A percentile compares a stretch with the other conserved stretches of the same genome.
These are phyloP conservation scores for Prunus davidiana DNA, from an alignment of 306 rosid genomes.

Conservation along the genomic window DNA sequence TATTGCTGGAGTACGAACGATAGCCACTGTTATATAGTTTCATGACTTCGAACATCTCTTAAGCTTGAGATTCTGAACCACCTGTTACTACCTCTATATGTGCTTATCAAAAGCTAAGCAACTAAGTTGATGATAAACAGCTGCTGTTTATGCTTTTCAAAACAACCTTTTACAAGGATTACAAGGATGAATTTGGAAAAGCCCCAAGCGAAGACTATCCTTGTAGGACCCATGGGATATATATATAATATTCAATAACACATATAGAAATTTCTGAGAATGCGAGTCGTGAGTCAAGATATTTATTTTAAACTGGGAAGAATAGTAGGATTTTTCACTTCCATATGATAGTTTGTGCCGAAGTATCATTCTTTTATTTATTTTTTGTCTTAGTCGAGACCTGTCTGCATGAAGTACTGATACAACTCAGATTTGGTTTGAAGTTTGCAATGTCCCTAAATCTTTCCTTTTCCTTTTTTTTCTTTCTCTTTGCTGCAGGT, in stretches of 20 bases:
- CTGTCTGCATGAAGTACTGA: neutral
- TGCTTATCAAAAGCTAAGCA: neutral
- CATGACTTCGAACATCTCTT: no score
- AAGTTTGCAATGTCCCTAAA: neutral
- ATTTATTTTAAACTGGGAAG: neutral
- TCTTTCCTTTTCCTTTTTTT: neutral
- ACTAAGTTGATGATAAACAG: neutral
- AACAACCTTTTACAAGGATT: neutral
- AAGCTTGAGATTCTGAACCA: no score
- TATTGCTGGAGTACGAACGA: no score
- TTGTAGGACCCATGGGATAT: no score
- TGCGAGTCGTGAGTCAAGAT: no score
- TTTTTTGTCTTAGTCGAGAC: no score
- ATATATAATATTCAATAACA: no score
- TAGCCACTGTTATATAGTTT: no score
- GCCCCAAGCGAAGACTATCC: no score
- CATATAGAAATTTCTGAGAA: no score
- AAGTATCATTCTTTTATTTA: neutral
- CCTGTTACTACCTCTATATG: neutral
- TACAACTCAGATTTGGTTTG: neutral
- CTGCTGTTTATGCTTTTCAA: neutral
- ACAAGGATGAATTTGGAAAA: no score
- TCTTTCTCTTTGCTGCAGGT: slow-evolving; percentile 50
- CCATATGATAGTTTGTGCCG: neutral
- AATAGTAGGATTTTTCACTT: neutral